Base-by-base conservation (phyloP, 1,139 yeast species). In the Saccharomyces hybrid region DNA sequence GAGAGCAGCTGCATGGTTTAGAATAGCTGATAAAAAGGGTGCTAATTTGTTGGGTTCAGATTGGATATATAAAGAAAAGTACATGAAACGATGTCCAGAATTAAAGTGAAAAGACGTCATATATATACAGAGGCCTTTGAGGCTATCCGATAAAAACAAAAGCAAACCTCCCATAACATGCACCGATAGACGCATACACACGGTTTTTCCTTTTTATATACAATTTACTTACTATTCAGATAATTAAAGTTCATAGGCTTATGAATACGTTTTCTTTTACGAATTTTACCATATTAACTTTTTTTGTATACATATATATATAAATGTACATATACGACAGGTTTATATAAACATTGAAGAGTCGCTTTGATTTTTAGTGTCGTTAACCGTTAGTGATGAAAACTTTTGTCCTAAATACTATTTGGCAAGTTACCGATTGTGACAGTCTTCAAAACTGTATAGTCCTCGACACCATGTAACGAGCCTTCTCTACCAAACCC, bases 401-500 rank as follows among this genome's bases (percentile, higher is more conserved):
- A 42, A 11, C 48, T 31, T 14, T 28, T 48, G 24, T 24, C 11
- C 26, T 38, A 48, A 19, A 48, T 32, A 38, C 16, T 26, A 14
- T 28, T 24, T 32, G 66, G 68, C 26, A 61, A 54, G 38, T 60
- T 55, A 53, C 81, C 84, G 52, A 81, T 71, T 14, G 78, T 82
- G 52, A 84, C 75, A 44, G 87, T 77, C 73, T 86, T 86, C 62
- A 85, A 72, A 42, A 79, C 81, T 31, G 84, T 76, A 71, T 86
- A 86, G 68, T 86, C 95, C 53, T 86, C 89, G 58, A 86, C 69
- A 52, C 95, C 95, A 66, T 83, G 81, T 63, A 82, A 74, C 19
- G 90, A 84, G 47, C 91, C 93, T 69, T 87, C 95, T 66, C 91
- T 82, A 52, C 95, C 95, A 64, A 85, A 84, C 0, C 95, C 95